Evolutionary conservation across 768 basidiomycete genomes (phyloP).

Genomic region (Amanita rimosa): DNA sequence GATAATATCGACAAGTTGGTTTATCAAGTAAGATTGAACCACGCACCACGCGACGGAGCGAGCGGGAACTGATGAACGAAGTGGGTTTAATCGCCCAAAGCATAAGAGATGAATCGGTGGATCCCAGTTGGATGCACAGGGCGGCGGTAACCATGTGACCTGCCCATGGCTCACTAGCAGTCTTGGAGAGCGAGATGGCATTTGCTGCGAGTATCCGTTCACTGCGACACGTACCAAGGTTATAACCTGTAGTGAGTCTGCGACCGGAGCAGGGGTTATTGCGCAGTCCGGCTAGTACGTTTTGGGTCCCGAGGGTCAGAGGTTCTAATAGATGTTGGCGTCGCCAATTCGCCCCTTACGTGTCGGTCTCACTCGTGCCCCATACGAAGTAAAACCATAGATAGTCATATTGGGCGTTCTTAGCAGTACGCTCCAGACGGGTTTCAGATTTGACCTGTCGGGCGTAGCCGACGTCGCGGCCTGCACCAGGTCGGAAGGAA

Average conservation of each 20-base stretch:
- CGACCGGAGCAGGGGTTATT: background rate
- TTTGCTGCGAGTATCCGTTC: background rate
- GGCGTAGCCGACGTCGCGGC: background rate
- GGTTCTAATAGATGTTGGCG: background rate
- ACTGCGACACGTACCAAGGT: background rate
- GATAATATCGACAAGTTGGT: no score
- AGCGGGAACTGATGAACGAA: slow-evolving; percentile 59
- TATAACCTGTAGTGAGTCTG: background rate
- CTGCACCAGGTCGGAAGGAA: background rate
- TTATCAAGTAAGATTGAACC: no score
- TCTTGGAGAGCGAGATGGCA: background rate
- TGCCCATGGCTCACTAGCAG: background rate
- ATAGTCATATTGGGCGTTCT: background rate
- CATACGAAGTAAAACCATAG: background rate
- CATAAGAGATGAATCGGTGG: background rate
- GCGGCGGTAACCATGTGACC: background rate
- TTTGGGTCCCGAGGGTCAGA: background rate
- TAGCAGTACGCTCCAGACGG: background rate
- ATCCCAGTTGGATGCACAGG: background rate
- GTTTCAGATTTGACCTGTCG: background rate
- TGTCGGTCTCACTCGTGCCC: background rate
- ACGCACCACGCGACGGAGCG: slow-evolving; percentile 31
- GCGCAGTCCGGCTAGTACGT: background rate
- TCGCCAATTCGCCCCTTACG: background rate
- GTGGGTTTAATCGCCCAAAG: slow-evolving; percentile 17